phyloP scores from a whole-genome alignment of 495 filamentous ascomycete species.

The Aspergillus indologenus region DNA sequence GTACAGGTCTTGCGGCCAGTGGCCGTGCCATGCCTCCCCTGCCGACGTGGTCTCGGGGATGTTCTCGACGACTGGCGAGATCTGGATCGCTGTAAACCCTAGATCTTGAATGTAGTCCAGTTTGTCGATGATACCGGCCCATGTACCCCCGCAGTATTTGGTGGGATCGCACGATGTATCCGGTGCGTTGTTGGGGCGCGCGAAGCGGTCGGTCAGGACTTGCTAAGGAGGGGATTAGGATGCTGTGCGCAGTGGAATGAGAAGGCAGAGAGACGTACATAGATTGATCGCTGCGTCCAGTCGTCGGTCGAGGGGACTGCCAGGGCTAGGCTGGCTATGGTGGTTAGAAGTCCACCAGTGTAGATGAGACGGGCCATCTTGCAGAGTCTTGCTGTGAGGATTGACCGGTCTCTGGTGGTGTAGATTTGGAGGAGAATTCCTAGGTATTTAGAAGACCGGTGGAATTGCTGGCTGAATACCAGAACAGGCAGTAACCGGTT shows the following conservation, averaged over 20 bases:
- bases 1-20: constrained; percentile 29
- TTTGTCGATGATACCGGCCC: constrained; percentile 57
- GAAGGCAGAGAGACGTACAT: background rate
- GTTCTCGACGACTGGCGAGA: constrained; percentile 64
- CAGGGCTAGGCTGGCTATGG: background rate
- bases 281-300: background rate
- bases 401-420: background rate
- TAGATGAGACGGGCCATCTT: background rate
- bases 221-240: background rate
- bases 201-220: constrained; percentile 61
- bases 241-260: background rate
- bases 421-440: background rate
- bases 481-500: background rate
- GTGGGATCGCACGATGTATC: constrained; percentile 45
- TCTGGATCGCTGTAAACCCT: constrained; percentile 73
- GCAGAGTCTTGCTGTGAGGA: background rate
- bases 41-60: constrained; percentile 45
- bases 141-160: constrained; percentile 69
- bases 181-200: constrained; percentile 51
- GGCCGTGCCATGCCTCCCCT: constrained; percentile 41
- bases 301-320: background rate
- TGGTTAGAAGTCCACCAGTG: background rate
- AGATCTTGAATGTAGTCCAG: constrained; percentile 55
- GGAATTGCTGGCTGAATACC: background rate
- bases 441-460: background rate